Percentiles rank a stretch among this genome's conserved stretches.
Evolutionary conservation across 768 basidiomycete genomes (phyloP).

Genomic region (Pleurotus platypus): DNA sequence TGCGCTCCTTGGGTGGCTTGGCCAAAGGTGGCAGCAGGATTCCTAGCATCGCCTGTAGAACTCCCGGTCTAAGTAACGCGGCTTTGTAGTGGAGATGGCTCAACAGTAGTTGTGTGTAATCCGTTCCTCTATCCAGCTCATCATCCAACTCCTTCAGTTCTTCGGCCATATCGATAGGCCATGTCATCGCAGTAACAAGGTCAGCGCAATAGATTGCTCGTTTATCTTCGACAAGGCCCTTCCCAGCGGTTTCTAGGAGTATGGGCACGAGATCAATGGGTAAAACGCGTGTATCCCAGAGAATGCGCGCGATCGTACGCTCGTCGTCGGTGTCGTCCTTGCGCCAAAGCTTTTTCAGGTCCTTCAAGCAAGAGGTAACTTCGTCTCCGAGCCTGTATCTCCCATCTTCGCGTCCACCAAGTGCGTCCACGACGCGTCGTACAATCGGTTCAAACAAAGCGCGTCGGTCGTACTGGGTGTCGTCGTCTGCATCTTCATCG

Average conservation of each 20-base stretch:
- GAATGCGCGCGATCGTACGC: conserved; percentile 89
- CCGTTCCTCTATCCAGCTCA: conserved; percentile 73
- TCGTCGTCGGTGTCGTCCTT: conserved; percentile 97
- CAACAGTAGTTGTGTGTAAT: conserved; percentile 80
- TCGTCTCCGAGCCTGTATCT: conserved; percentile 79
- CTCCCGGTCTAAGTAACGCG: conserved; percentile 62
- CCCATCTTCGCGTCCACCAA: conserved; percentile 70
- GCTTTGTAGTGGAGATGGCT: conserved; percentile 92
- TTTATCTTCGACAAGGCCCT: conserved; percentile 75
- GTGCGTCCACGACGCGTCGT: conserved; percentile 71
- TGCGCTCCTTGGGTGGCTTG: conserved; percentile 63
- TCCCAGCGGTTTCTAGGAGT: conserved; percentile 75
- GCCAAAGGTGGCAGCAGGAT: conserved; percentile 78
- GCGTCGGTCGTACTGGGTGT: conserved; percentile 36
- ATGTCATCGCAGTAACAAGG: conserved; percentile 94
- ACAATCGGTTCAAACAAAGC: conserved; percentile 65
- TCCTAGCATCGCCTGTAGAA: conserved; percentile 68
- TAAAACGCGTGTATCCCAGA: conserved; percentile 84
- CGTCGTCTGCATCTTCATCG: conserved; percentile 18
- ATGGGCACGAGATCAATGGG: conserved; percentile 88
- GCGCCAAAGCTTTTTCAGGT: conserved; percentile 93
- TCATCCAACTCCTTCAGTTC: conserved; percentile 93
- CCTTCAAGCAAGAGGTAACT: conserved; percentile 80
- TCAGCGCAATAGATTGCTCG: conserved; percentile 82
- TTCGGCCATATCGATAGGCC: conserved; percentile 95